These are phyloP conservation scores for Tuber melanosporum DNA, from an alignment of 495 filamentous ascomycete species.

Conservation along the genomic window DNA sequence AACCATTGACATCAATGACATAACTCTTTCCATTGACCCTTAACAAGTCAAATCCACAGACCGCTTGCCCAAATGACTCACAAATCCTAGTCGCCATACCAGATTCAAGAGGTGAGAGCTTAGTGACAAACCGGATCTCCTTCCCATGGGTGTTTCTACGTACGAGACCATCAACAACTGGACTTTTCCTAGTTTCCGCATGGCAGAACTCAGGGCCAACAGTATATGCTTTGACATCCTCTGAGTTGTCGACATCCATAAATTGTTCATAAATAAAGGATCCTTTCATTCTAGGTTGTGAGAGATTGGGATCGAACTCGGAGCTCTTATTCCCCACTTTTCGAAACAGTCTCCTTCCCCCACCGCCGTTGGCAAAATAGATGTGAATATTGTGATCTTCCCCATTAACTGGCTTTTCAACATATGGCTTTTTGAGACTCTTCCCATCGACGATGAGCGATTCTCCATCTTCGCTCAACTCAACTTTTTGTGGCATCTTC, in stretches of 20 bases:
- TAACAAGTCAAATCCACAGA: conserved; percentile 95
- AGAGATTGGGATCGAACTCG: conserved; percentile 72
- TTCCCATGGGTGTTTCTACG: conserved; percentile 95
- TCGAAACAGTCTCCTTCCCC: conserved; percentile 84
- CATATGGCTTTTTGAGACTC: conserved; percentile 82
- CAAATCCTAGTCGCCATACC: conserved; percentile 83
- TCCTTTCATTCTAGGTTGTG: conserved; percentile 63
- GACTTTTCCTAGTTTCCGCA: conserved; percentile 92
- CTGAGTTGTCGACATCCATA: conserved; percentile 86
- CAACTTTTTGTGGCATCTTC: conserved; percentile 55
- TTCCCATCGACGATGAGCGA: conserved; percentile 79
- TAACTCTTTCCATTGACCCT: conserved; percentile 82
- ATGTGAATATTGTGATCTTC: conserved; percentile 99
- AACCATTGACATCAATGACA: conserved; percentile 98
- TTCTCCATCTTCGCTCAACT: conserved; percentile 79
- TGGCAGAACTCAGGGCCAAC: conserved; percentile 92
- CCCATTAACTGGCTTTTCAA: conserved; percentile 96
- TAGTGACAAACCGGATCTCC: conserved; percentile 90
- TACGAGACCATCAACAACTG: conserved; percentile 93
- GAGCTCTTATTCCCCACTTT: conserved; percentile 98
- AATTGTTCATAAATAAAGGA: conserved; percentile 98
- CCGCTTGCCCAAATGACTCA: conserved; percentile 83
- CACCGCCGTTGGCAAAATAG: conserved; percentile 86
- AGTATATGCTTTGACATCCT: conserved; percentile 98
- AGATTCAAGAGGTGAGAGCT: conserved; percentile 70